Base-by-base conservation (phyloP, 169 alveolate genomes). In the Plasmodium gonderi region DNA sequence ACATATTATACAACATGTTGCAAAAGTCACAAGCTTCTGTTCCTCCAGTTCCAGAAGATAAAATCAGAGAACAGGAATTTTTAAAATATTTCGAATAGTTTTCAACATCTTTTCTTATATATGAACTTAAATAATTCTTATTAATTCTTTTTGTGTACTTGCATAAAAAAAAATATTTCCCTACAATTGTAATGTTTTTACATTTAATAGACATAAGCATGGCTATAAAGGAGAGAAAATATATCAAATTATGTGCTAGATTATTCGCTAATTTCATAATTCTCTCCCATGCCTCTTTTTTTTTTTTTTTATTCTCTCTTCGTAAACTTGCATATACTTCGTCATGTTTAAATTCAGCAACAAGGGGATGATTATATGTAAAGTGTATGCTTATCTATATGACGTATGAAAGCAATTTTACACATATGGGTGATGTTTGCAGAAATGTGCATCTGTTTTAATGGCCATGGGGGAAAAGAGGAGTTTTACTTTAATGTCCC, bases 21-120 rank as follows among this genome's bases (percentile, higher is more conserved):
- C 97, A 95, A 80, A 91, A 95, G 68, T 95, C 97, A 79, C 92
- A 95, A 3, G 97, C 95, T 45, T 95, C 97, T 12, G 97, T 91
- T 3, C 97, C 97, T 17, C 97, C 97, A 29, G 95, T 95, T 12
- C 97, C 97, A 60, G 95, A 83, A 2, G 92, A 83, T 76, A 83
- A 60, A 47, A 83, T 83, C 33, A 83, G 64, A 1, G 92, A 83
- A 69, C 92, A 83, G 14, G 92, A 83, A 54, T 83, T 83, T 69
- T 83, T 83, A 83, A 83, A 83, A 83, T 83, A 83, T 17, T 74
- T 83, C 7, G 92, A 83, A 83, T 83, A 83, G 29, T 83, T 83
- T 44, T 83, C 92, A 1, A 74, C 92, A 51, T 83, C 92, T 40
- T 83, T 83, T 33, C 33, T 83, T 36, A 83, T 74, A 60, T 83